Percentiles rank a stretch among this genome's conserved stretches.
Evolutionary conservation across 2,329 filamentous ascomycete genomes (phyloP).

Genomic region (Calonectria pseudoturangicola): DNA sequence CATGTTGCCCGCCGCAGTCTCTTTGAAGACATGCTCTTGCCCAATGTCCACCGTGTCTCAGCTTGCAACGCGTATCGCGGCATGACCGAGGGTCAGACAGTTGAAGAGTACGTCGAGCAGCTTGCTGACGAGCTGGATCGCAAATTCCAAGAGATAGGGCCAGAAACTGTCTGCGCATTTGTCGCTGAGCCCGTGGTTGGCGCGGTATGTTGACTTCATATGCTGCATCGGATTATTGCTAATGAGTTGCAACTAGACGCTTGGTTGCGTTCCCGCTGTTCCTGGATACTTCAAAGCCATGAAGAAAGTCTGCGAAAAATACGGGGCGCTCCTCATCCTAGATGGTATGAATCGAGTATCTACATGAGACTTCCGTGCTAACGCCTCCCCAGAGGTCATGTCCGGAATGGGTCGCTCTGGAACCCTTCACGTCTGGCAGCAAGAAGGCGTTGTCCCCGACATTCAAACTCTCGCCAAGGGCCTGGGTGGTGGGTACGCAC

Average conservation of each 20-base stretch:
- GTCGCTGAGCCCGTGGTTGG: slow-evolving; percentile 68
- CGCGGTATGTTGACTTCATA: slow-evolving; percentile 38
- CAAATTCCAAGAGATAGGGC: slow-evolving; percentile 67
- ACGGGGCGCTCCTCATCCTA: slow-evolving; percentile 73
- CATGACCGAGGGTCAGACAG: slow-evolving; percentile 56
- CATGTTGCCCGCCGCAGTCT: slow-evolving; percentile 50
- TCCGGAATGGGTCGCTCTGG: slow-evolving; percentile 79
- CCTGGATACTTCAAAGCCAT: slow-evolving; percentile 61
- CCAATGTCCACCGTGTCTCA: slow-evolving; percentile 42
- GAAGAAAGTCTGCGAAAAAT: slow-evolving; percentile 70
- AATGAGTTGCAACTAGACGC: slow-evolving; percentile 33
- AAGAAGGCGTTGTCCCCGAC: slow-evolving; percentile 75
- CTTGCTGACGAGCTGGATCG: slow-evolving; percentile 67
- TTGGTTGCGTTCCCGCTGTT: slow-evolving; percentile 47
- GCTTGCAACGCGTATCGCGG: slow-evolving; percentile 48
- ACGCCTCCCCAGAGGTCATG: slow-evolving; percentile 72
- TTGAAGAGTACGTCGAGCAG: slow-evolving; percentile 62
- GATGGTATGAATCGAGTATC: slow-evolving; percentile 59
- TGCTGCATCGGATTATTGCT: neutral
- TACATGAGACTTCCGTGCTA: neutral
- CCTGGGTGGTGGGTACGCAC: slow-evolving; percentile 65
- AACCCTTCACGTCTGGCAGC: slow-evolving; percentile 78
- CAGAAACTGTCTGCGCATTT: slow-evolving; percentile 68
- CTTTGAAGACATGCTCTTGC: slow-evolving; percentile 44
- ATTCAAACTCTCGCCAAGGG: slow-evolving; percentile 81